phyloP scores from a whole-genome alignment of 768 basidiomycete species.

The Dictyophora rubrovolvata region DNA sequence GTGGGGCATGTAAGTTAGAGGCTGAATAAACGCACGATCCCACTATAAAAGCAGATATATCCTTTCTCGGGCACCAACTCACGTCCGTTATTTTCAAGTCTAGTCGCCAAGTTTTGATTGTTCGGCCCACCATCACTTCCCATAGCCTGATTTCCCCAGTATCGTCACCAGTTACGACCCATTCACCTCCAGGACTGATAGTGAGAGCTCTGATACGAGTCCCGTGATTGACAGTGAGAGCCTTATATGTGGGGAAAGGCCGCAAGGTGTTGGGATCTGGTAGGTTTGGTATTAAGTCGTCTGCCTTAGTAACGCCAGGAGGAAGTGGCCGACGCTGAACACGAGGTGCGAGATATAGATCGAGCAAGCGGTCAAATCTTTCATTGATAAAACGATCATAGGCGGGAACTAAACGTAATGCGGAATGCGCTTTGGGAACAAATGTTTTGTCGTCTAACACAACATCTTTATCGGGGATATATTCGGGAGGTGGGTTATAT shows the following conservation, averaged over 20 bases:
- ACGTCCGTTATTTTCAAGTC: constrained; percentile 69
- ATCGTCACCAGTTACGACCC: constrained; percentile 90
- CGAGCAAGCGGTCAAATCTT: constrained; percentile 86
- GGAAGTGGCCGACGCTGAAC: constrained; percentile 80
- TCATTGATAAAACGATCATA: constrained; percentile 90
- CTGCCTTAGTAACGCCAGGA: constrained; percentile 57
- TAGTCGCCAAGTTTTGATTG: constrained; percentile 81
- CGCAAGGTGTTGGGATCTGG: constrained; percentile 85
- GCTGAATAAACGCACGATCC: constrained; percentile 51
- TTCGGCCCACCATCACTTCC: constrained; percentile 85
- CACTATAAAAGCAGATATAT: constrained; percentile 70
- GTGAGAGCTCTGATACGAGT: constrained; percentile 64
- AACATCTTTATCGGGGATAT: constrained; percentile 79
- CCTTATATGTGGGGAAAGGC: constrained; percentile 87
- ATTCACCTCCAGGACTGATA: constrained; percentile 80
- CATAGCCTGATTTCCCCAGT: constrained; percentile 77
- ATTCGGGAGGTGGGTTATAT: constrained; percentile 97
- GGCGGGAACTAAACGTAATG: constrained; percentile 84
- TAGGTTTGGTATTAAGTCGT: constrained; percentile 84
- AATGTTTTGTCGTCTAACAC: constrained; percentile 88
- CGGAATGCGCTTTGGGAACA: constrained; percentile 75
- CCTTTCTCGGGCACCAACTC: constrained; percentile 89
- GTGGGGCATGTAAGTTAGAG: neutral
- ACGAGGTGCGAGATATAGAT: constrained; percentile 92
- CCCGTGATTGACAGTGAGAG: constrained; percentile 60